Conservation (phyloP, 2,329 filamentous ascomycete species). For the Teratosphaeria destructans region DNA sequence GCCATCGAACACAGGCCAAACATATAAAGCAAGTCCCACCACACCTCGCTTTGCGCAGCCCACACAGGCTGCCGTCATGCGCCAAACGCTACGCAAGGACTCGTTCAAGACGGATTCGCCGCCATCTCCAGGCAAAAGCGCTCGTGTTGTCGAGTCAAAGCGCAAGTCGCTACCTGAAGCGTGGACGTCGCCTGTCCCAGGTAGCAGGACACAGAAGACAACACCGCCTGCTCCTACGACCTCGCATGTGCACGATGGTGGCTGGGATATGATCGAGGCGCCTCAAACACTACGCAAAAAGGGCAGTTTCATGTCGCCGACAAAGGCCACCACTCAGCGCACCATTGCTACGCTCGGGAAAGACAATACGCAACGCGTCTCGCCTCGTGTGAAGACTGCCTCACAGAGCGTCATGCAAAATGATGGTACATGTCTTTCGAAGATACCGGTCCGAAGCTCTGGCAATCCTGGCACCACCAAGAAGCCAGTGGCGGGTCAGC, state of each 20-base stretch:
- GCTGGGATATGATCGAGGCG: neutral
- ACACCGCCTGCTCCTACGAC: neutral
- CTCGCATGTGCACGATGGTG: neutral
- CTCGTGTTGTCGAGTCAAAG: conserved; percentile 7
- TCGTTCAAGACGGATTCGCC: conserved; percentile 1
- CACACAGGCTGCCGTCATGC: conserved; percentile 14
- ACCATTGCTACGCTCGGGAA: conserved; percentile 13
- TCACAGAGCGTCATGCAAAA: neutral
- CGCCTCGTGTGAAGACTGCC: neutral
- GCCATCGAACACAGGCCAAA: neutral
- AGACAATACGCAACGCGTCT: conserved; percentile 1
- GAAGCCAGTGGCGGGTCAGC: neutral
- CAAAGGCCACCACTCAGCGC: conserved; percentile 19
- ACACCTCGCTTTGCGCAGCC: conserved; percentile 22
- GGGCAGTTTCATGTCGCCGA: conserved; percentile 24
- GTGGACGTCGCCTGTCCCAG: neutral
- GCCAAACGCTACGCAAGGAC: conserved; percentile 13
- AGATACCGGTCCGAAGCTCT: neutral
- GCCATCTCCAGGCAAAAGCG: conserved; percentile 11
- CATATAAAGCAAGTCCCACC: conserved; percentile 1
- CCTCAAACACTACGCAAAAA: conserved; percentile 16
- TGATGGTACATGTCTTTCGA: neutral
- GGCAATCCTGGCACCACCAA: neutral
- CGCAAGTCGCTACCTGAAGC: neutral
- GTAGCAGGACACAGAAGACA: neutral